These are phyloP conservation scores for Mallotus repandus DNA, from an alignment of 441 rosid genomes.

Conservation along the genomic window DNA sequence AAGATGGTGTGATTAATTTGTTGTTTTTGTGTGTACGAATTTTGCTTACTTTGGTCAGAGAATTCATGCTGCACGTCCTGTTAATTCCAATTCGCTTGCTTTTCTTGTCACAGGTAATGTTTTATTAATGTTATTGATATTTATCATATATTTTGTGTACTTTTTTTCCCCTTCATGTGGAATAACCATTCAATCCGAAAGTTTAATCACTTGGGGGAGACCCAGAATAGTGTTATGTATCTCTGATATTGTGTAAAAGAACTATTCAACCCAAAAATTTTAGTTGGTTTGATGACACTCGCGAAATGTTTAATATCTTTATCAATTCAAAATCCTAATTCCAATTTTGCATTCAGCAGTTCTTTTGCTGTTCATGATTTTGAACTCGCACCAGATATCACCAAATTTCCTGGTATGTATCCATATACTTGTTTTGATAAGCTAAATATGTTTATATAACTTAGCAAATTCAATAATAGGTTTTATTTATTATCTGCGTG, in stretches of 20 bases:
- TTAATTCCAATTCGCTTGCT: constrained; percentile 75
- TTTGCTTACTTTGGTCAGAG: constrained; percentile 42
- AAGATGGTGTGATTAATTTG: neutral
- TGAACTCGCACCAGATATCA: constrained; percentile 88
- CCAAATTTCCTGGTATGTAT: constrained; percentile 79
- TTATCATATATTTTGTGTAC: neutral
- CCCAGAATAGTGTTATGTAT: no score
- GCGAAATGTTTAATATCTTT: no score
- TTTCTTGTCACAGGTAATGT: constrained; percentile 80
- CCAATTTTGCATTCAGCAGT: constrained; percentile 43
- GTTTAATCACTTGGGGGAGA: no score
- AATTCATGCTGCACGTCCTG: constrained; percentile 72
- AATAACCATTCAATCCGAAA: no score
- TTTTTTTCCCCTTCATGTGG: no score
- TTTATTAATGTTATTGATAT: neutral
- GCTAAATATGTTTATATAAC: no score
- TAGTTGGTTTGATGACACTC: no score
- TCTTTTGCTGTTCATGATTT: constrained; percentile 80
- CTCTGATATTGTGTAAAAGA: no score
- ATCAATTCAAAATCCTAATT: neutral
- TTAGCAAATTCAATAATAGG: neutral
- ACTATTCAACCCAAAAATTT: no score
- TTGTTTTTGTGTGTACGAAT: neutral
- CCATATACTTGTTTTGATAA: neutral
- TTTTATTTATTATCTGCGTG: neutral